Percentiles rank a stretch among this genome's conserved stretches.
These are phyloP conservation scores for Syzygium jambos DNA, from an alignment of 345 rosid genomes.

Conservation along the genomic window DNA sequence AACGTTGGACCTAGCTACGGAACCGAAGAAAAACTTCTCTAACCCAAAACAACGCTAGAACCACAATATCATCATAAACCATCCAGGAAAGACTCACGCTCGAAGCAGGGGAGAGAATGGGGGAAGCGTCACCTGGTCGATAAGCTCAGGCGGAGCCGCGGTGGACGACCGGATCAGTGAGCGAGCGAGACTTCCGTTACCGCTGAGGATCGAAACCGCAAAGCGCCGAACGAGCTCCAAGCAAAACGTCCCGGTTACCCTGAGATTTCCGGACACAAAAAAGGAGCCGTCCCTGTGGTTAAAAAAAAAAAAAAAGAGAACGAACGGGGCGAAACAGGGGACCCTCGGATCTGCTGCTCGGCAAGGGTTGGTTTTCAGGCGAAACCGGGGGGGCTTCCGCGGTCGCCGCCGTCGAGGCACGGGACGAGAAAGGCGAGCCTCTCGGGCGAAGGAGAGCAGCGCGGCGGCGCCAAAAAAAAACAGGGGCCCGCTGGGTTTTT, in stretches of 20 bases:
- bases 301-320: no score
- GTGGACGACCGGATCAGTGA: background rate
- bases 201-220: background rate
- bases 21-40: background rate
- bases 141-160: background rate
- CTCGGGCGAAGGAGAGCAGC: no score
- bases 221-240: background rate
- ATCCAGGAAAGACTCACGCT: background rate
- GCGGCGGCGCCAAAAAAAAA: no score
- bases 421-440: background rate
- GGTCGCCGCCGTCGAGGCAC: background rate
- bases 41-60: background rate
- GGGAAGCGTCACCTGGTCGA: background rate
- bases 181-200: background rate
- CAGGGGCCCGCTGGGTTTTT: no score
- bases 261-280: background rate
- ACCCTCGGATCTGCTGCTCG: background rate
- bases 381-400: background rate
- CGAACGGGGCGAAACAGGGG: background rate
- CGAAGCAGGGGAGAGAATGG: background rate
- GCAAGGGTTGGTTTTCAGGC: background rate
- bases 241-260: background rate
- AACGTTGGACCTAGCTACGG: background rate
- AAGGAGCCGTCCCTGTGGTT: background rate
- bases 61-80: background rate